These are phyloP conservation scores for Dactylellina drechsleri DNA, from an alignment of 2,329 filamentous ascomycete species.

Conservation along the genomic window DNA sequence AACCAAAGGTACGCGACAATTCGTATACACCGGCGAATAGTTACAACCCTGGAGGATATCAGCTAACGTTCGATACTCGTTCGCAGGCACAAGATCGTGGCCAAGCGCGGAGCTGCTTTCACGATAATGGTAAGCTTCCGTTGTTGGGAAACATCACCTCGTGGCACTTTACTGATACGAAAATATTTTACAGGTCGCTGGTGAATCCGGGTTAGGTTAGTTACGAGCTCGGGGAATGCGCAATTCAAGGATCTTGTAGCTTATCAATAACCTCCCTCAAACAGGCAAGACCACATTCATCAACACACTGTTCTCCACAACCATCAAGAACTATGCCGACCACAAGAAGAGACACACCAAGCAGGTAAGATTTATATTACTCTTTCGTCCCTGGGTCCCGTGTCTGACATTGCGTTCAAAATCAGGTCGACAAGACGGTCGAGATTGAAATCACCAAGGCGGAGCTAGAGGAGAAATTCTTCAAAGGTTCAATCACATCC, in stretches of 20 bases:
- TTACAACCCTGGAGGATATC: neutral
- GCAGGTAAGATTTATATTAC: conserved; percentile 67
- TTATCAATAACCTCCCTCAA: conserved; percentile 37
- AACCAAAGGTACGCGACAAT: conserved; percentile 71
- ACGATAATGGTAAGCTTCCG: conserved; percentile 87
- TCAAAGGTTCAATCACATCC: conserved; percentile 78
- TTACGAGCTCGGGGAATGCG: conserved; percentile 43
- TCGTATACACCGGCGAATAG: conserved; percentile 1
- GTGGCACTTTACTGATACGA: conserved; percentile 29
- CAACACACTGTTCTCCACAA: conserved; percentile 99
- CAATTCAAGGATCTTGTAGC: conserved; percentile 33
- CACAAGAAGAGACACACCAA: conserved; percentile 99
- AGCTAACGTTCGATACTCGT: conserved; percentile 33
- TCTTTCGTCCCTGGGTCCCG: neutral
- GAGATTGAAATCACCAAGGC: conserved; percentile 99
- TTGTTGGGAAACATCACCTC: conserved; percentile 58
- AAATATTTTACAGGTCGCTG: conserved; percentile 77
- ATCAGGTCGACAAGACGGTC: conserved; percentile 86
- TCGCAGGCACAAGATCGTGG: conserved; percentile 75
- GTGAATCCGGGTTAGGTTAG: conserved; percentile 82
- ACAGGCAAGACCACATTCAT: conserved; percentile 98
- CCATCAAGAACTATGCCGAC: conserved; percentile 99
- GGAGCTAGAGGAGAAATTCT: conserved; percentile 99
- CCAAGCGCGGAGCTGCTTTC: conserved; percentile 92
- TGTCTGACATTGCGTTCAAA: conserved; percentile 3